Evolutionary conservation across 75 land plant genomes (phyloP), one percentile per base, ranked within the genome.

Genomic region (Adiantum capillusveneris): DNA sequence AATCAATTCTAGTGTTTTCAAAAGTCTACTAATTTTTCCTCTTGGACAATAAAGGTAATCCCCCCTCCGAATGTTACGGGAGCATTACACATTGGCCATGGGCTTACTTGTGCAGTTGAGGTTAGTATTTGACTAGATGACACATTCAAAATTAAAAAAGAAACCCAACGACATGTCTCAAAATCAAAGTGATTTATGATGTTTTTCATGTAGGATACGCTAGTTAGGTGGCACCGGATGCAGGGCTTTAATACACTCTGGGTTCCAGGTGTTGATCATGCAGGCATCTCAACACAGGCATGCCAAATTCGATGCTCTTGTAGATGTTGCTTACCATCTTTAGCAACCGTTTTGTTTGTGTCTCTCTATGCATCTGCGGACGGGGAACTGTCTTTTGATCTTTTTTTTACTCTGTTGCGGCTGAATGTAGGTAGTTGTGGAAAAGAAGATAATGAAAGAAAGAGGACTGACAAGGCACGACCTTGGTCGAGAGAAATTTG

Each of bases 11-110:
- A n/a, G n/a, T n/a, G n/a, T n/a, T n/a, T n/a, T n/a, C 28, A 17
- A 27, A 24, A 30, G 14, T 41, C 43, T n/a, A n/a, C n/a, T n/a
- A n/a, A n/a, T n/a, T n/a, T n/a, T n/a, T n/a, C n/a, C n/a, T 41
- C 43, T 14, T 41, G 9, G 9, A 41, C 17, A 50, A 50, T 64
- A 22, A 72, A 90, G 97, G 94, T 92, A 26, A 63, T 92, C 37
- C 97, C 97, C 22, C 97, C 97, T 37, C 97, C 97, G 20, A 92
- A 92, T 65, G 97, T 92, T 43, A 92, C 97, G 30, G 97, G 97
- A 1, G 94, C 93, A 6, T 74, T 92, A 7, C 97, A 92, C 60
- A 92, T 92, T 60, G 97, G 97, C n/a, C 97, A 92, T 76, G 97
- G 75, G 25, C 89, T 92, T 42, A 92, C 89, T 0, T 68, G 77